A percentile compares a stretch with the other conserved stretches of the same genome.
phyloP scores from a whole-genome alignment of 1,284 basidiomycete species.

The Neonothopanus nambi region DNA sequence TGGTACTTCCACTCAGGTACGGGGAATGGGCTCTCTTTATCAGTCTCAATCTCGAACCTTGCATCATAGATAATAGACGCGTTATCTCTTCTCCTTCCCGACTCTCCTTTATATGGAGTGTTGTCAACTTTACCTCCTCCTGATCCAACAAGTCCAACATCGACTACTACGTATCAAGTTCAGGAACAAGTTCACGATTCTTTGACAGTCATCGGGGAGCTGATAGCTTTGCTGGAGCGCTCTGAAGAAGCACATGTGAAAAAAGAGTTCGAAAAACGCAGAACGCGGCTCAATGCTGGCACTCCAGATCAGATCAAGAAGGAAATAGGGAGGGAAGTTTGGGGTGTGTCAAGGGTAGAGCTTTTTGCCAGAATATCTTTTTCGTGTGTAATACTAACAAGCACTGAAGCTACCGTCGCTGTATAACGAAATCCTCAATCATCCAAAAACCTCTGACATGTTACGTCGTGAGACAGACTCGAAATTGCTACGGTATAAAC shows the following conservation, averaged over 20 bases:
- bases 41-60: constrained; percentile 5
- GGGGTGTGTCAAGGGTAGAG: constrained; percentile 56
- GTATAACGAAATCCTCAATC: constrained; percentile 76
- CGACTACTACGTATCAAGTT: constrained; percentile 54
- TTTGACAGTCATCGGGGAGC: constrained; percentile 68
- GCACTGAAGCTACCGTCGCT: constrained; percentile 58
- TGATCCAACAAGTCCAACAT: constrained; percentile 74
- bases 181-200: constrained; percentile 72
- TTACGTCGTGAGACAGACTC: constrained; percentile 69
- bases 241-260: constrained; percentile 58
- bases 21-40: constrained; percentile 12
- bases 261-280: constrained; percentile 73
- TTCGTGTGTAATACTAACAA: background rate
- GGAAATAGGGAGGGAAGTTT: constrained; percentile 67
- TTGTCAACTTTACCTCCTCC: constrained; percentile 72
- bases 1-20: constrained; percentile 62
- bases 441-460: constrained; percentile 74
- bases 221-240: constrained; percentile 57
- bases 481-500: constrained; percentile 66
- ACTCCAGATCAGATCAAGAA: constrained; percentile 68
- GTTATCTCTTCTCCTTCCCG: constrained; percentile 73
- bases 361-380: background rate
- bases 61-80: constrained; percentile 61
- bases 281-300: constrained; percentile 72
- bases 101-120: constrained; percentile 66